phyloP scores from a whole-genome alignment of 2,329 filamentous ascomycete species.

The Iodosphaeria phyllophila region DNA sequence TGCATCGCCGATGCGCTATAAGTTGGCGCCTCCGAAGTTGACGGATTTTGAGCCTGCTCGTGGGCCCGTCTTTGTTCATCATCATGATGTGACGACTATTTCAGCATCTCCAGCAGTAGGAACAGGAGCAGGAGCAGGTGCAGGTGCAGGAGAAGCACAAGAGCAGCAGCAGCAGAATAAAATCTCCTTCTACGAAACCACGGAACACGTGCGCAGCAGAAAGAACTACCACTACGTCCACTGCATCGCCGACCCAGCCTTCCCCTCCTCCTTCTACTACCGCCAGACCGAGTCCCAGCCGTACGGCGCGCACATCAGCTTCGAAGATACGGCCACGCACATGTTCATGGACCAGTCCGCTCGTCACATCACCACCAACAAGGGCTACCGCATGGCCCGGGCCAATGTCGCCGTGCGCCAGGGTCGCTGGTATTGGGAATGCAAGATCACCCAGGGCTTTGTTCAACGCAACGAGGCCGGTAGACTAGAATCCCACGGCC shows the following conservation, averaged over 20 bases:
- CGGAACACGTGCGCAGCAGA: slow-evolving; percentile 47
- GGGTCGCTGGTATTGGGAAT: slow-evolving; percentile 87
- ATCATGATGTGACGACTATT: slow-evolving; percentile 31
- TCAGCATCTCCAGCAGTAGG: too few species aligned
- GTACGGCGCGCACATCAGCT: slow-evolving; percentile 70
- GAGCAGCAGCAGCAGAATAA: too few species aligned
- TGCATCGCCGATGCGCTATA: slow-evolving; percentile 39
- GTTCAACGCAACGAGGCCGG: slow-evolving; percentile 22
- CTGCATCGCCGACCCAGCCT: slow-evolving; percentile 75
- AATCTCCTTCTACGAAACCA: slow-evolving; percentile 41
- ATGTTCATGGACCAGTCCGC: slow-evolving; percentile 67
- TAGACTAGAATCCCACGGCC: slow-evolving; percentile 32
- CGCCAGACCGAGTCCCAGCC: slow-evolving; percentile 75
- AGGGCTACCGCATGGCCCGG: slow-evolving; percentile 79
- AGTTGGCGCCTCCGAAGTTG: slow-evolving; percentile 41
- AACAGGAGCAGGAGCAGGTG: too few species aligned
- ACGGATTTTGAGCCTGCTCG: slow-evolving; percentile 42
- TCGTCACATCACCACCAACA: slow-evolving; percentile 68
- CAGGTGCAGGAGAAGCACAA: too few species aligned
- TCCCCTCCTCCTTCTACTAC: slow-evolving; percentile 76
- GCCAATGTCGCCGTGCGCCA: slow-evolving; percentile 83
- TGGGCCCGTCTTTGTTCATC: slow-evolving; percentile 34
- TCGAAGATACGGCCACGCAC: slow-evolving; percentile 75
- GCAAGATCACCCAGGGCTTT: slow-evolving; percentile 68
- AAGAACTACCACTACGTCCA: slow-evolving; percentile 74